Base-by-base conservation (phyloP, 495 filamentous ascomycete genomes). In the Poronia punctata region DNA sequence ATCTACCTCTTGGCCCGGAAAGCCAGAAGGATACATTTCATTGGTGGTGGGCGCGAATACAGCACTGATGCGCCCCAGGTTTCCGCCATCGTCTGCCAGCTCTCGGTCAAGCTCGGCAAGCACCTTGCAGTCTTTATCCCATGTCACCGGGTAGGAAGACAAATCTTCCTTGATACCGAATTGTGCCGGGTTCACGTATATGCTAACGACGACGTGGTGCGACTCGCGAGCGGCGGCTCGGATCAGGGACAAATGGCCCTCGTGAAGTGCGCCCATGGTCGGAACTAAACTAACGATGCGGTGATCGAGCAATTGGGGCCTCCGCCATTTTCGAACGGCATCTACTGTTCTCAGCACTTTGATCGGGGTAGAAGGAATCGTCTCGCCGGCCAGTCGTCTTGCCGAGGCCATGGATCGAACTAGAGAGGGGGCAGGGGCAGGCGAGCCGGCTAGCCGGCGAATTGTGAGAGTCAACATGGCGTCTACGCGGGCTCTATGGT, bases 171-270 rank as follows among this genome's bases (percentile, higher is more conserved):
- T 79, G 9, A 89, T 70, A 4, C 89, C 90, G 57, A 98, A 98
- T 67, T 97, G 92, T 1, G 93, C 90, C 5, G 92, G 92, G 57
- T 98, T 98, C 52, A 98, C 86, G 56, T 84, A 98, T 54, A 97
- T 82, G 56, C 79, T 83, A 28, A 97, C 85, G 40, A 95, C 80
- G 35, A 97, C 80, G 48, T 83, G 73, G 43, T 83, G 79, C 62
- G 88, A 92, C 55, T 93, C 86, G 39, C 70, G 61, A 0, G 89
- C 93, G 5, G 92, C 92, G 48, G 81, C 73, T 22, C 88, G 88
- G 53, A 95, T 85, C 5, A 97, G 70, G 9, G 84, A 84, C 22
- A 96, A 64, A 59, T 98, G 92, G 18, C 92, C 92, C 43, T 83
- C 75, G 61, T 98, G 92, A 0, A 98, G 75, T 11, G 92, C 92